Conservation (phyloP, 2,329 filamentous ascomycete genomes). For the Ophiostoma angusticollis region DNA sequence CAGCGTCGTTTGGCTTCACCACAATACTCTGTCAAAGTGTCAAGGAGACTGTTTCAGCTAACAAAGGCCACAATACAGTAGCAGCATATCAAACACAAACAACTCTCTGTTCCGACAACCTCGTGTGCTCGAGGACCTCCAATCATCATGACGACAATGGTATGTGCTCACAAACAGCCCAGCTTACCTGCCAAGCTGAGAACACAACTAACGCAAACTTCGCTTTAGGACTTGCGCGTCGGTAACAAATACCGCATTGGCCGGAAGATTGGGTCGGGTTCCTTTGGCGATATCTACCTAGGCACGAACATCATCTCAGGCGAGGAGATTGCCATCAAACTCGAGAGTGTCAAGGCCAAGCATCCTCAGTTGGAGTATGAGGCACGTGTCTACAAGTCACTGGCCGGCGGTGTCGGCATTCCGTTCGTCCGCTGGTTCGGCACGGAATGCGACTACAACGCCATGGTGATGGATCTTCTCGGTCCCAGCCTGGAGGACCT, state of each 20-base stretch:
- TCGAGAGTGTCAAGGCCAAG: slow-evolving; percentile 98
- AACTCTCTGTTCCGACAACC: slow-evolving; percentile 5
- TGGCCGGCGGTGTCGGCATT: slow-evolving; percentile 93
- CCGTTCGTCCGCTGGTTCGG: slow-evolving; percentile 99
- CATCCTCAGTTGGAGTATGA: slow-evolving; percentile 98
- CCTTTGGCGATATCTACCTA: slow-evolving; percentile 96
- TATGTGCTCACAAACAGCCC: slow-evolving; percentile 19
- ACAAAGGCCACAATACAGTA: not conserved
- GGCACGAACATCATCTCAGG: slow-evolving; percentile 99
- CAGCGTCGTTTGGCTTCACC: not conserved
- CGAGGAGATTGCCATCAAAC: slow-evolving; percentile 99
- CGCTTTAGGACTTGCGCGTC: slow-evolving; percentile 78
- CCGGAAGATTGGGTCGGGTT: slow-evolving; percentile 95
- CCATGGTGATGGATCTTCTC: slow-evolving; percentile 96
- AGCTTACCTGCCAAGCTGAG: not conserved
- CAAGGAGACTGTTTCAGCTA: not conserved
- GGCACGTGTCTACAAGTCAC: slow-evolving; percentile 79
- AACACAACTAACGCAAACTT: not conserved
- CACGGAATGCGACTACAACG: slow-evolving; percentile 99
- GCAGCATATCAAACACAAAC: slow-evolving; percentile 1
- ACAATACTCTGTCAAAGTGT: not conserved
- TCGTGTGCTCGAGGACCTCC: slow-evolving; percentile 12
- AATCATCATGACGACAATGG: slow-evolving; percentile 42
- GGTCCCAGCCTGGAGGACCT: slow-evolving; percentile 93
- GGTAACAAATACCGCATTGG: slow-evolving; percentile 99